phyloP scores from a whole-genome alignment of 768 basidiomycete genomes.

The Amanita rimosa region DNA sequence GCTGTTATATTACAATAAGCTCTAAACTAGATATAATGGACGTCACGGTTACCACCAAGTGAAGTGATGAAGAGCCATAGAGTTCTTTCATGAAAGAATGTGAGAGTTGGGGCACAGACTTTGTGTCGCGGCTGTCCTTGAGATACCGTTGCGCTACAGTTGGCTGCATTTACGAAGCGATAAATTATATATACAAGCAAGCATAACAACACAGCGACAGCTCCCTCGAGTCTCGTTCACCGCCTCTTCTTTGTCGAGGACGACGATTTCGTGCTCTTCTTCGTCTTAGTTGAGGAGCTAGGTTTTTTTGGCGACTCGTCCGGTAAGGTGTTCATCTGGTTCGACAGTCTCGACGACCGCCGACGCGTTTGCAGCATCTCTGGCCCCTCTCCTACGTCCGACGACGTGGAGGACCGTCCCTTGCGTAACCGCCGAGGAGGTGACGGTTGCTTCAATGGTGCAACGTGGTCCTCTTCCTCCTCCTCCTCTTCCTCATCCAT shows the following conservation, averaged over 20 bases:
- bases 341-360: constrained; percentile 31
- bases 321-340: constrained; percentile 10
- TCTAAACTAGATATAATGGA: no score
- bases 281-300: constrained; percentile 12
- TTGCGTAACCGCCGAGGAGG: constrained; percentile 16
- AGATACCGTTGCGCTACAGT: no score
- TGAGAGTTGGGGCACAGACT: no score
- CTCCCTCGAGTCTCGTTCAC: neutral
- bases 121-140: no score
- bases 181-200: constrained; percentile 4
- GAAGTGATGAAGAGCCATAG: no score
- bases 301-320: constrained; percentile 14
- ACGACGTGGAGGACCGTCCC: constrained; percentile 19
- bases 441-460: constrained; percentile 26
- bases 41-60: no score
- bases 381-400: constrained; percentile 21
- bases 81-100: no score
- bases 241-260: constrained; percentile 12
- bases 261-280: constrained; percentile 10
- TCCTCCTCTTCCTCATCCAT: constrained; percentile 18
- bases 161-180: no score
- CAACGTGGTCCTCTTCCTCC: constrained; percentile 26
- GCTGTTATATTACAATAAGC: no score
- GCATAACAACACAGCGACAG: neutral
- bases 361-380: constrained; percentile 27